Evolutionary conservation across 495 filamentous ascomycete genomes (phyloP), one percentile per base, ranked within the genome.

Genomic region (Penicillium psychrofluorescens): DNA sequence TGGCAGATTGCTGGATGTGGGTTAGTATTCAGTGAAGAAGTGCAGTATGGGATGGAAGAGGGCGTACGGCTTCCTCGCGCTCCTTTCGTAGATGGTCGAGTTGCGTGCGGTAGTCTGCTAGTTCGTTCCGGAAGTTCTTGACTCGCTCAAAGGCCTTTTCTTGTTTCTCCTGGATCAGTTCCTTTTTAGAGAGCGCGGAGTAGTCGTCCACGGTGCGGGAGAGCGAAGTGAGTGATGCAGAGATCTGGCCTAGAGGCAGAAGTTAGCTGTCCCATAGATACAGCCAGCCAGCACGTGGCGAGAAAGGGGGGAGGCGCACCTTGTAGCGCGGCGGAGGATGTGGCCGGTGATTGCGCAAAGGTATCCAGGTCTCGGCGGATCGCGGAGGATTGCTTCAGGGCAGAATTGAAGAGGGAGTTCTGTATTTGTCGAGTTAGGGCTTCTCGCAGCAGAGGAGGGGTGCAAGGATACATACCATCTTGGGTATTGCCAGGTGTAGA

Each of bases 391-490:
- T 96, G 91, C 68, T 95, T 94, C 28, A 95, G 79, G 29, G 92
- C 91, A 12, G 89, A 91, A 66, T 96, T 96, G 78, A 95, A 96
- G 48, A 91, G 78, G 11, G 88, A 87, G 63, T 95, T 95, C 91
- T 83, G 31, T 8, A 22, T 6, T 7, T 30, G 40, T 37, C 29
- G 36, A 39, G 22, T 22, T 22, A 22, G 22, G 22, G 22, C 22
- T 29, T 15, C 32, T 33, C 15, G 44, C 27, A 30, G 41, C 29
- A 29, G 10, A 34, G n/a, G 10, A 22, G 3, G 4, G 22, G 22
- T 22, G 22, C 0, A 4, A 3, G 22, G 2, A 22, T 6, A 32
- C 40, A n/a, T 52, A 52, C 53, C 53, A 56, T 56, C n/a, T 49
- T 43, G 32, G 9, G 36, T 39, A 27, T 28, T 28, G 38, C 3